phyloP scores from a whole-genome alignment of 176 grass and related monocot genomes.

The Chloris gayana region DNA sequence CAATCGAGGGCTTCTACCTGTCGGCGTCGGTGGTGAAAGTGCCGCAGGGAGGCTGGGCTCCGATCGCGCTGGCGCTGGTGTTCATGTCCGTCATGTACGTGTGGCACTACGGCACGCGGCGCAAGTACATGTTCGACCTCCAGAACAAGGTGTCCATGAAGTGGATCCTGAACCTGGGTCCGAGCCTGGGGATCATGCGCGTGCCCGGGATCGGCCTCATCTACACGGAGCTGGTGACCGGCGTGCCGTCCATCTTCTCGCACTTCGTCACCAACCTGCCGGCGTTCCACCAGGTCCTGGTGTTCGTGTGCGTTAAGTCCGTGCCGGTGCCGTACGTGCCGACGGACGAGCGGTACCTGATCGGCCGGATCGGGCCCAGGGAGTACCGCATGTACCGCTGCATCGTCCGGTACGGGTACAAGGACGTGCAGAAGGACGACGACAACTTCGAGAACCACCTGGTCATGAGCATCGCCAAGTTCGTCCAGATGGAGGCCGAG shows the following conservation, averaged over 20 bases:
- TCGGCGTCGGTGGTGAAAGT: slow-evolving; percentile 61
- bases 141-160: slow-evolving; percentile 92
- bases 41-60: slow-evolving; percentile 72
- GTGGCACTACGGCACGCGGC: slow-evolving; percentile 73
- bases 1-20: slow-evolving; percentile 50
- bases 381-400: slow-evolving; percentile 80
- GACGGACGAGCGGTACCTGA: slow-evolving; percentile 63
- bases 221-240: slow-evolving; percentile 71
- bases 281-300: slow-evolving; percentile 71
- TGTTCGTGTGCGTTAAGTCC: slow-evolving; percentile 74
- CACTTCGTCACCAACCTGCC: slow-evolving; percentile 86
- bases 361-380: slow-evolving; percentile 66
- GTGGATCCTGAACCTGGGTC: slow-evolving; percentile 71
- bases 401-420: slow-evolving; percentile 82
- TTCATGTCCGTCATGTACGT: slow-evolving; percentile 75
- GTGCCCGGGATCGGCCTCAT: slow-evolving; percentile 79
- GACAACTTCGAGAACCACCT: slow-evolving; percentile 79
- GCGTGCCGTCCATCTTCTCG: slow-evolving; percentile 76
- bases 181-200: slow-evolving; percentile 74
- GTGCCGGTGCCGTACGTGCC: slow-evolving; percentile 62
- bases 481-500: slow-evolving; percentile 76
- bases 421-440: slow-evolving; percentile 68
- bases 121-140: slow-evolving; percentile 67
- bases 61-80: slow-evolving; percentile 53
- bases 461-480: slow-evolving; percentile 78